Percentiles rank a stretch among this genome's conserved stretches.
These are phyloP conservation scores for Vitis labrusca DNA, from an alignment of 164 flowering plant species.

Conservation along the genomic window DNA sequence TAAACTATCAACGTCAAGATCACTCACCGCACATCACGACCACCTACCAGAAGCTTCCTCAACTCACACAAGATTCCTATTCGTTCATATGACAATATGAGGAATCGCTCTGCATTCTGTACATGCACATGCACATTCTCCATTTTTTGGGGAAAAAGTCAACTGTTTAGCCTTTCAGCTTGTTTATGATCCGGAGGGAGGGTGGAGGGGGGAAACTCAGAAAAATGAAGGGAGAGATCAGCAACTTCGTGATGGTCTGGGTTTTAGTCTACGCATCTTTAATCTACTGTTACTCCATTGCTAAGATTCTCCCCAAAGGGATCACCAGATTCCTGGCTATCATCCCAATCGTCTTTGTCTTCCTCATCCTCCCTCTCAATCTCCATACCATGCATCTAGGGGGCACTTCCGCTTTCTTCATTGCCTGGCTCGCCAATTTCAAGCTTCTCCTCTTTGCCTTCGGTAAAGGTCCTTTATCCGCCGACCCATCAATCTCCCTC, in stretches of 20 bases:
- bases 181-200: too few relatives aligned
- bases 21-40: too few relatives aligned
- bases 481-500: slow-evolving; percentile 28
- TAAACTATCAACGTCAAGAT: too few relatives aligned
- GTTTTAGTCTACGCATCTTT: slow-evolving; percentile 19
- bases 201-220: background rate
- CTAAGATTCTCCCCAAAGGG: slow-evolving; percentile 19
- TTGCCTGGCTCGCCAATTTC: slow-evolving; percentile 52
- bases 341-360: slow-evolving; percentile 33
- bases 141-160: too few relatives aligned
- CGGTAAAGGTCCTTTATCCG: slow-evolving; percentile 33
- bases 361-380: slow-evolving; percentile 38
- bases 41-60: too few relatives aligned
- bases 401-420: slow-evolving; percentile 32
- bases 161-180: too few relatives aligned
- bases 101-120: too few relatives aligned
- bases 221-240: slow-evolving; percentile 29
- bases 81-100: too few relatives aligned
- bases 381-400: slow-evolving; percentile 28
- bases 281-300: slow-evolving; percentile 29
- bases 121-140: too few relatives aligned
- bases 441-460: slow-evolving; percentile 54
- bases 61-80: too few relatives aligned
- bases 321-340: slow-evolving; percentile 23
- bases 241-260: slow-evolving; percentile 32